phyloP scores from a whole-genome alignment of 1,284 basidiomycete species.

The Phylloboletellus chloephorus region DNA sequence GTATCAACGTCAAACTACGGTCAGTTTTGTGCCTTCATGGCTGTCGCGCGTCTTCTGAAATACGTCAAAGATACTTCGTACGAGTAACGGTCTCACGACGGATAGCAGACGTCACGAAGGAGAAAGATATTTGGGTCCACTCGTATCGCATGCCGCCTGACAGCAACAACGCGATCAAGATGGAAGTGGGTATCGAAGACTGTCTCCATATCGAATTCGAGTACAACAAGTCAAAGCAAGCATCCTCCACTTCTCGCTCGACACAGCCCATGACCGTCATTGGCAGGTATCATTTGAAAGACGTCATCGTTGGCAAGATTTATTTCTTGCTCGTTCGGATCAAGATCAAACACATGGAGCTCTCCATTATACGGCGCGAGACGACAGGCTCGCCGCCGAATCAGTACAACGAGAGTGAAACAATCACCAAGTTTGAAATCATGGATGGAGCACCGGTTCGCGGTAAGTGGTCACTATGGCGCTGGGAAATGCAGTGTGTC shows the following conservation, averaged over 20 bases:
- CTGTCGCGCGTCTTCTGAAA: conserved; percentile 4
- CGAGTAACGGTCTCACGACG: conserved; percentile 86
- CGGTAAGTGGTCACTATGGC: conserved; percentile 42
- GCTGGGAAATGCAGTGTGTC: not conserved
- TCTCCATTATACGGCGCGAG: conserved; percentile 95
- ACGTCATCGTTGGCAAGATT: conserved; percentile 99
- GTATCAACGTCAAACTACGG: conserved; percentile 97
- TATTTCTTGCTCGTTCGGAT: conserved; percentile 98
- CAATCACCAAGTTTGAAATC: conserved; percentile 99
- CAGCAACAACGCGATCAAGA: conserved; percentile 96
- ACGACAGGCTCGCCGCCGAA: conserved; percentile 96
- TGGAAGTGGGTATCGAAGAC: conserved; percentile 99
- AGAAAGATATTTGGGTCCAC: conserved; percentile 96
- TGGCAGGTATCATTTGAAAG: conserved; percentile 91
- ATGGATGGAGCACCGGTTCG: conserved; percentile 97
- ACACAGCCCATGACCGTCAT: not conserved
- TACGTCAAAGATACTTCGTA: conserved; percentile 74
- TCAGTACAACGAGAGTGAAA: conserved; percentile 98
- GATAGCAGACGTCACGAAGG: conserved; percentile 90
- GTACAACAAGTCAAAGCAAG: conserved; percentile 98
- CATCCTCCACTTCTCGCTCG: conserved; percentile 12
- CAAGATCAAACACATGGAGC: conserved; percentile 99
- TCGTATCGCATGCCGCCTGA: conserved; percentile 98
- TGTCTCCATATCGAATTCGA: conserved; percentile 99
- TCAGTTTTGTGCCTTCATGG: conserved; percentile 34